phyloP scores from a whole-genome alignment of 2,329 filamentous ascomycete genomes.

The Zymoseptoria passerinii region DNA sequence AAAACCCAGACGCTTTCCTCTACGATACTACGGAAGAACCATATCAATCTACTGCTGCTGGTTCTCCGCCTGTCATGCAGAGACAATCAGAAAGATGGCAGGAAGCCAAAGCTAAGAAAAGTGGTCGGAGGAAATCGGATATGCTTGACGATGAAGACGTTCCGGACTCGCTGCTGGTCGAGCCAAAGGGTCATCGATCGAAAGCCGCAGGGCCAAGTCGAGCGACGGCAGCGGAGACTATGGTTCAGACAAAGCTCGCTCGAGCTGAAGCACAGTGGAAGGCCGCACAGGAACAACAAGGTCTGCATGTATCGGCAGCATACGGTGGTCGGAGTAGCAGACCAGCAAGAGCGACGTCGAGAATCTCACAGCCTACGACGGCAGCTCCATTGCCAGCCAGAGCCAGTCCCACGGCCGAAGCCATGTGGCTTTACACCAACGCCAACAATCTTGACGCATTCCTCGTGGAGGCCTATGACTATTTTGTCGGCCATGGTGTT shows the following conservation, averaged over 20 bases:
- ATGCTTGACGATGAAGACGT: constrained; percentile 48
- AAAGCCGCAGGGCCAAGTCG: constrained; percentile 7
- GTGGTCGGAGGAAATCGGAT: constrained; percentile 34
- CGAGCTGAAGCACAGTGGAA: constrained; percentile 43
- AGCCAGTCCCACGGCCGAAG: constrained; percentile 61
- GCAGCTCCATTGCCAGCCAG: constrained; percentile 21
- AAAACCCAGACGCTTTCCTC: constrained; percentile 49
- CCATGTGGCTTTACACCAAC: constrained; percentile 89
- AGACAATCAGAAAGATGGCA: constrained; percentile 32
- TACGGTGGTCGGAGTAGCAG: background rate
- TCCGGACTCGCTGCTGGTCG: constrained; percentile 54
- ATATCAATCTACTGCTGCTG: constrained; percentile 15
- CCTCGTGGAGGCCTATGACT: constrained; percentile 75
- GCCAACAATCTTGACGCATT: constrained; percentile 84
- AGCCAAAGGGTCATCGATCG: constrained; percentile 39
- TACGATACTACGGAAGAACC: constrained; percentile 37
- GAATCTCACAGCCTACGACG: constrained; percentile 4
- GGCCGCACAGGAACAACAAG: constrained; percentile 39
- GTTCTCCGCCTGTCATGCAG: constrained; percentile 27
- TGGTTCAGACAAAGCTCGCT: constrained; percentile 9
- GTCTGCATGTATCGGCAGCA: constrained; percentile 28
- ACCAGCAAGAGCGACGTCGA: constrained; percentile 9
- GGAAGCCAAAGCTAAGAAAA: constrained; percentile 22
- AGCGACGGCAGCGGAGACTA: constrained; percentile 3
- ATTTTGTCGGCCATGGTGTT: constrained; percentile 74